A percentile compares a stretch with the other conserved stretches of the same genome.
Evolutionary conservation across 345 rosid genomes (phyloP).

Genomic region (Syzygium grande): DNA sequence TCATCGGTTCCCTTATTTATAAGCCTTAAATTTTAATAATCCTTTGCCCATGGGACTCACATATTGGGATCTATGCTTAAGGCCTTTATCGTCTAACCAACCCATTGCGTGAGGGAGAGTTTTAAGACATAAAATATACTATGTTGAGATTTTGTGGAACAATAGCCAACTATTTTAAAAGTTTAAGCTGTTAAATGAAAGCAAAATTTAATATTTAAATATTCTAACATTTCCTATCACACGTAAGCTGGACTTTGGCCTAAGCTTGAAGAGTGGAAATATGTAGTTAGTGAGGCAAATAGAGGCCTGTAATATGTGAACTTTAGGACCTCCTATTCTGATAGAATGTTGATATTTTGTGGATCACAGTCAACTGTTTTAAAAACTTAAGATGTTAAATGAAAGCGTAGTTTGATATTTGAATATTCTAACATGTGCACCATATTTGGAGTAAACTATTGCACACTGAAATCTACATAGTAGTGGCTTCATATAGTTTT

Average conservation of each 20-base stretch:
- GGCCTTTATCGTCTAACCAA: background rate
- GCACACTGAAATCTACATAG: background rate
- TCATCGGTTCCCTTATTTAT: background rate
- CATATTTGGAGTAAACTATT: background rate
- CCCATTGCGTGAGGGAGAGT: background rate
- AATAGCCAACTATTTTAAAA: background rate
- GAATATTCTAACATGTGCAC: background rate
- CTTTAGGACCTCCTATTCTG: background rate
- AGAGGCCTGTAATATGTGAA: background rate
- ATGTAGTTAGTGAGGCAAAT: background rate
- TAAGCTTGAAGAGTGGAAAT: background rate
- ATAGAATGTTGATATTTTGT: background rate
- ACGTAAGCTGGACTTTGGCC: fast-evolving
- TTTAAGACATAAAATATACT: background rate
- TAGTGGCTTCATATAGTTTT: background rate
- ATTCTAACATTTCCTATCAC: background rate
- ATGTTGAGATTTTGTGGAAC: background rate
- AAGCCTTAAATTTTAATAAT: background rate
- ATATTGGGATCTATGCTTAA: background rate
- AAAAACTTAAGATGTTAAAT: background rate
- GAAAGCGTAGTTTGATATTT: fast-evolving
- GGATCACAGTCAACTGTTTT: background rate
- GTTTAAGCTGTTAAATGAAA: background rate
- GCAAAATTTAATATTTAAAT: background rate
- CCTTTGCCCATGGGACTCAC: background rate